Percentiles rank a stretch among this genome's conserved stretches.
Evolutionary conservation across 2,329 filamentous ascomycete species (phyloP).

Genomic region (Scedosporium apiospermum): DNA sequence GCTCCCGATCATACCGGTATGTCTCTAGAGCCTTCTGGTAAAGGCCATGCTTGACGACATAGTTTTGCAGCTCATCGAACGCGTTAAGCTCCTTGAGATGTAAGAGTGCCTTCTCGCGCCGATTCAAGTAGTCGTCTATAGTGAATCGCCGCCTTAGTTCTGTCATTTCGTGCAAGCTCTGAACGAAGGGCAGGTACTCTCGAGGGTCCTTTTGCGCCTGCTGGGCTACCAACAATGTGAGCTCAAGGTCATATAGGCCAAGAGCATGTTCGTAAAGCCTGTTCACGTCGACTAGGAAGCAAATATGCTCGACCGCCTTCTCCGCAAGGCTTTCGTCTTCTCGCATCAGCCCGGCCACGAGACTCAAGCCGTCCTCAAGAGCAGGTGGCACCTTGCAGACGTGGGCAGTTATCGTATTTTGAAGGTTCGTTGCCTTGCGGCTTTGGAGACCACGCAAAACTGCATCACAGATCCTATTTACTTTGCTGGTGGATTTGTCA

Average conservation of each 20-base stretch:
- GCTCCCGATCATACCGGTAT: slow-evolving; percentile 70
- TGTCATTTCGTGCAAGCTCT: slow-evolving; percentile 68
- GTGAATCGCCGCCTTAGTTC: slow-evolving; percentile 64
- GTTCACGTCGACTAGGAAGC: slow-evolving; percentile 91
- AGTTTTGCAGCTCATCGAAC: slow-evolving; percentile 70
- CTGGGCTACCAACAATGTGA: slow-evolving; percentile 84
- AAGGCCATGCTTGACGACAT: slow-evolving; percentile 69
- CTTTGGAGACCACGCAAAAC: slow-evolving; percentile 60
- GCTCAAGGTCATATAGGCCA: slow-evolving; percentile 82
- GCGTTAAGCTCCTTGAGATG: slow-evolving; percentile 65
- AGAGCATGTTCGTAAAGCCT: slow-evolving; percentile 83
- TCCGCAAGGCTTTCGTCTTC: slow-evolving; percentile 67
- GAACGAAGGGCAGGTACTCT: slow-evolving; percentile 92
- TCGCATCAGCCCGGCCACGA: slow-evolving; percentile 67
- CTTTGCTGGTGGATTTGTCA: slow-evolving; percentile 41
- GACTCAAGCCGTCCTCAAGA: slow-evolving; percentile 69
- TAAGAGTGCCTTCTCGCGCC: slow-evolving; percentile 64
- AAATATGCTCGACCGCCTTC: slow-evolving; percentile 89
- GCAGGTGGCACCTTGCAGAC: slow-evolving; percentile 91
- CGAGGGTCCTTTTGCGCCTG: slow-evolving; percentile 92
- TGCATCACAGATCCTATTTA: slow-evolving; percentile 82
- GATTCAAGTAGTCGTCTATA: slow-evolving; percentile 81
- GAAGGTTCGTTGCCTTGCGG: slow-evolving; percentile 57
- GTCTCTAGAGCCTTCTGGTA: slow-evolving; percentile 70
- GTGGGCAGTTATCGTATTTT: slow-evolving; percentile 90